Conservation (phyloP, 2,329 filamentous ascomycete species). For the Aspergillus tubingensis region DNA sequence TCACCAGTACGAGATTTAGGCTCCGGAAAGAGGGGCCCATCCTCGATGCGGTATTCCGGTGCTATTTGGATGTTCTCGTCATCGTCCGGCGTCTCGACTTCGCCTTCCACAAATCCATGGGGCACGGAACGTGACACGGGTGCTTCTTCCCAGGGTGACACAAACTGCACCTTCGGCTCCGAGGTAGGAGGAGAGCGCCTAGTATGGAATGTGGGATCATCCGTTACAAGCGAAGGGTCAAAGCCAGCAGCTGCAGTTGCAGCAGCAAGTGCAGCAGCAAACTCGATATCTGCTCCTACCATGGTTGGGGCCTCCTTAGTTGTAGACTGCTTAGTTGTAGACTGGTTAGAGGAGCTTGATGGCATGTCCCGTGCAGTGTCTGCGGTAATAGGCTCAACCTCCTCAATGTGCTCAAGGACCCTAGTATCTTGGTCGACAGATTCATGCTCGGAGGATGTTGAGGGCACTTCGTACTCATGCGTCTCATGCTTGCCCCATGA, state of each 20-base stretch:
- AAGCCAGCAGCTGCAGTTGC: slow-evolving; percentile 70
- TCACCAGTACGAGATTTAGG: slow-evolving; percentile 18
- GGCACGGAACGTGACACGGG: slow-evolving; percentile 48
- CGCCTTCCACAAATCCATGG: slow-evolving; percentile 52
- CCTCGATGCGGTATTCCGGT: slow-evolving; percentile 16
- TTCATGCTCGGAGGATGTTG: slow-evolving; percentile 50
- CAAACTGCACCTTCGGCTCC: slow-evolving; percentile 56
- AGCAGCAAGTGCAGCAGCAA: slow-evolving; percentile 69
- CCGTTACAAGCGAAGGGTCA: slow-evolving; percentile 68
- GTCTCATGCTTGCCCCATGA: slow-evolving; percentile 67
- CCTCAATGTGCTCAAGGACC: not conserved
- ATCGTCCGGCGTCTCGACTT: slow-evolving; percentile 49
- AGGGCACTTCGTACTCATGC: slow-evolving; percentile 64
- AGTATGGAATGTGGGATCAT: slow-evolving; percentile 64
- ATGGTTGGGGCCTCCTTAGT: slow-evolving; percentile 13
- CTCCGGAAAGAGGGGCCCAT: slow-evolving; percentile 24
- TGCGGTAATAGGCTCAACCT: not conserved
- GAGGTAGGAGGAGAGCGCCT: slow-evolving; percentile 66
- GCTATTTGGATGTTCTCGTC: slow-evolving; percentile 29
- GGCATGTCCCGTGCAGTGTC: not conserved
- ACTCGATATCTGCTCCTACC: slow-evolving; percentile 63
- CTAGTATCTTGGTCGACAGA: slow-evolving; percentile 27
- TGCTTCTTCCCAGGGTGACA: slow-evolving; percentile 37
- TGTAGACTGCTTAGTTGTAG: slow-evolving; percentile 11
- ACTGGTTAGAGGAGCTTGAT: slow-evolving; percentile 15